A percentile compares a stretch with the other conserved stretches of the same genome.
phyloP scores from a whole-genome alignment of 768 basidiomycete genomes.

The Leccinum subgranulosum region DNA sequence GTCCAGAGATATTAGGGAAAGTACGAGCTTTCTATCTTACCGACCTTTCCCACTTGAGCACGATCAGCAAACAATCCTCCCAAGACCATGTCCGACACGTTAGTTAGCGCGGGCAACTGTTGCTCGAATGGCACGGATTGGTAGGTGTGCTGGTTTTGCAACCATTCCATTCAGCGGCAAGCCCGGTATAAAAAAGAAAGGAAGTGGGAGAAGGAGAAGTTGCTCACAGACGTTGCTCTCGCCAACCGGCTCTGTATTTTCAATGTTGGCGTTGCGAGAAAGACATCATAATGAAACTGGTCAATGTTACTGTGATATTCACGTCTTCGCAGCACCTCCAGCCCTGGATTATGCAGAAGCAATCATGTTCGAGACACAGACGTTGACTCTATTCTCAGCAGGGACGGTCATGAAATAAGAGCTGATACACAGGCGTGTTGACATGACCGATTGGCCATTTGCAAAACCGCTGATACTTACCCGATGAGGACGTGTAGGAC shows the following conservation, averaged over 20 bases:
- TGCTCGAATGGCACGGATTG: conserved; percentile 75
- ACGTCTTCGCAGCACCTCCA: conserved; percentile 74
- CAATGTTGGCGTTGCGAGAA: conserved; percentile 65
- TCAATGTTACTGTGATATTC: conserved; percentile 79
- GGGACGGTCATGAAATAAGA: conserved; percentile 73
- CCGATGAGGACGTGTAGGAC: too few relatives aligned
- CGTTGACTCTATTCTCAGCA: conserved; percentile 79
- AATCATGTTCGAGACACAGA: conserved; percentile 72
- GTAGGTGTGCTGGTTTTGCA: conserved; percentile 84
- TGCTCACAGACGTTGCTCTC: conserved; percentile 79
- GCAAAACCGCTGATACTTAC: too few relatives aligned
- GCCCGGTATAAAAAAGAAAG: background rate
- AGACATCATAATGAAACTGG: conserved; percentile 67
- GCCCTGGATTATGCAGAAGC: conserved; percentile 72
- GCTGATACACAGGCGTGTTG: conserved; percentile 41
- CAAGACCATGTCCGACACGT: conserved; percentile 74
- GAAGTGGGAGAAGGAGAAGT: background rate
- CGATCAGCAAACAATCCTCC: conserved; percentile 73
- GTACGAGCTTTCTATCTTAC: background rate
- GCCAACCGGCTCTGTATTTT: conserved; percentile 94
- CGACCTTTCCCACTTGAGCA: background rate
- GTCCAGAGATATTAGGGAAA: too few relatives aligned
- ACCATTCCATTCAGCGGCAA: conserved; percentile 74
- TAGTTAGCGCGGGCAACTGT: conserved; percentile 78
- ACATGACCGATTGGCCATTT: too few relatives aligned